Evolutionary conservation across 306 rosid species (phyloP), one percentile per base, ranked within the genome.

Genomic region (Begonia fuchsioides): DNA sequence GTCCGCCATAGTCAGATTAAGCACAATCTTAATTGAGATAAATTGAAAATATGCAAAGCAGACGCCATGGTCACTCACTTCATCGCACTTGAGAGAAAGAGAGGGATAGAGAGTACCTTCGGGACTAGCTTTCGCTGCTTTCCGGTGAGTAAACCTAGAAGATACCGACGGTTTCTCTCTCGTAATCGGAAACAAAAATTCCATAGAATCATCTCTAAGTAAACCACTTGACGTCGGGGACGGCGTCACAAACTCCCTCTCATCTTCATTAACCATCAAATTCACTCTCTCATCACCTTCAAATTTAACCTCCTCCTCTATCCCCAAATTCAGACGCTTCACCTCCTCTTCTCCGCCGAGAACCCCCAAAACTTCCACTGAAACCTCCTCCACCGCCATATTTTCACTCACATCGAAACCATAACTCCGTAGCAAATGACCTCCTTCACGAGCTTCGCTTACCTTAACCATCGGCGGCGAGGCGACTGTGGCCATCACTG

Each of bases 141-240:
- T 84, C 20, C 86, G 69, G 68, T 74, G 81, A 59, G 58, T 50
- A 59, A 76, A 70, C 51, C 97, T 62, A 10, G 82, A 47, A 12
- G 95, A 79, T 53, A 73, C 66, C 41, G 70, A 84, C 6, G 95
- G 95, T 65, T 69, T 84, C 82, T 72, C 72, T n/a, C 69, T 70
- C 71, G 71, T 82, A 41, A 66, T 58, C 12, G 57, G 26, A 39
- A 72, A 68, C 47, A 50, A 52, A 8, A 70, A 50, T 39, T 79
- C 82, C 54, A 57, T 10, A 1, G 97, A 68, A 39, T 71, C 72
- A 17, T 75, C 71, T 64, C 78, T 74, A 56, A 57, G 68, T 44
- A 76, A 38, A 47, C 49, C 38, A 5, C 47, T 60, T 40, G 46
- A 10, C 1, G 26, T 57, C 13, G 50, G 35, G 1, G 38, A 52